A percentile compares a stretch with the other conserved stretches of the same genome.
These are phyloP conservation scores for Xylariaceae sp. DNA, from an alignment of 2,329 filamentous ascomycete genomes.

Conservation along the genomic window DNA sequence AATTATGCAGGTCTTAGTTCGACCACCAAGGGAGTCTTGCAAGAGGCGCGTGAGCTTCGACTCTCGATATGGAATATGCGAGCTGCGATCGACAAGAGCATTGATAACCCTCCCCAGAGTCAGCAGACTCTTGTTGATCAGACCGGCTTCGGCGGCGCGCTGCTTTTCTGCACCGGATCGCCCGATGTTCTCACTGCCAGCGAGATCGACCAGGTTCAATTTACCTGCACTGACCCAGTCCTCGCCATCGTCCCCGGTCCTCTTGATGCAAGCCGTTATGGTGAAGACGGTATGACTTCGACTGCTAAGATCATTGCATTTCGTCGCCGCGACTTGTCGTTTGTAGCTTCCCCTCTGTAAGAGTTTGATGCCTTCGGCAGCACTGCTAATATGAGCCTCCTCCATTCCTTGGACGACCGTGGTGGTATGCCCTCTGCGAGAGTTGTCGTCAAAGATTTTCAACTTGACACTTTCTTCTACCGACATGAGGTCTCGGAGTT, in stretches of 20 bases:
- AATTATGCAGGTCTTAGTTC: slow-evolving; percentile 98
- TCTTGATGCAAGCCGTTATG: slow-evolving; percentile 87
- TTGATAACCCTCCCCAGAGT: slow-evolving; percentile 97
- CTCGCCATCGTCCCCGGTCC: slow-evolving; percentile 76
- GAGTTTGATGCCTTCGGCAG: slow-evolving; percentile 81
- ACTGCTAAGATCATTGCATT: slow-evolving; percentile 97
- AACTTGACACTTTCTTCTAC: slow-evolving; percentile 79
- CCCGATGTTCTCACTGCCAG: slow-evolving; percentile 96
- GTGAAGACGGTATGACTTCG: slow-evolving; percentile 98
- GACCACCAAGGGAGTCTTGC: slow-evolving; percentile 93
- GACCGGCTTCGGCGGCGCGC: slow-evolving; percentile 86
- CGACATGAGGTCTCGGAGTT: slow-evolving; percentile 84
- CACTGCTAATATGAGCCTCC: slow-evolving; percentile 85
- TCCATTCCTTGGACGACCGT: slow-evolving; percentile 98
- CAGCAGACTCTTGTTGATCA: slow-evolving; percentile 97
- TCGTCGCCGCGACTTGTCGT: slow-evolving; percentile 98
- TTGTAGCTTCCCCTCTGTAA: slow-evolving; percentile 87
- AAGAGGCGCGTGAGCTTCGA: slow-evolving; percentile 92
- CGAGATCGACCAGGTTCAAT: slow-evolving; percentile 92
- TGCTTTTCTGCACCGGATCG: slow-evolving; percentile 98
- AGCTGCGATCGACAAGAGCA: slow-evolving; percentile 83
- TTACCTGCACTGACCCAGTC: slow-evolving; percentile 90
- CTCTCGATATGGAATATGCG: slow-evolving; percentile 88
- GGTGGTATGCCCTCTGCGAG: slow-evolving; percentile 76
- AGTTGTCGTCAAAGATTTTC: slow-evolving; percentile 92